phyloP scores from a whole-genome alignment of 2,329 filamentous ascomycete genomes.

The Blastomyces silverae region DNA sequence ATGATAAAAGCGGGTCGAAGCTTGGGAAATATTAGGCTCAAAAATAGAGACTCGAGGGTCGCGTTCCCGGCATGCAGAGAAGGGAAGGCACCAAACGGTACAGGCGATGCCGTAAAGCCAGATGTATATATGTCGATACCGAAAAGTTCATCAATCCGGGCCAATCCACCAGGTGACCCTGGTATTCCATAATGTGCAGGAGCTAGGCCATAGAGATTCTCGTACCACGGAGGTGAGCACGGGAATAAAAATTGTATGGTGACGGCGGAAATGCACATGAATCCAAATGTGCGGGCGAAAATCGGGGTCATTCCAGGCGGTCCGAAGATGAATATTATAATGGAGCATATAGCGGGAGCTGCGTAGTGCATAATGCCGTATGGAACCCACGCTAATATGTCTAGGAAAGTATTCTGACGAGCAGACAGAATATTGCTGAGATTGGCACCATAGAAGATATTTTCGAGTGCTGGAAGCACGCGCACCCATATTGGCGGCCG shows the following conservation, averaged over 20 bases:
- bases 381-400: constrained; percentile 85
- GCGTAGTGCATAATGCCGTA: constrained; percentile 90
- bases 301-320: constrained; percentile 78
- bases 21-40: constrained; percentile 84
- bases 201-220: constrained; percentile 82
- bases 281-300: constrained; percentile 82
- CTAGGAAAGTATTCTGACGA: constrained; percentile 74
- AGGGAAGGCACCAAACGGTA: constrained; percentile 93
- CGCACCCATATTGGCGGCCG: constrained; percentile 93
- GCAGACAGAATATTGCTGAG: constrained; percentile 91
- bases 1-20: constrained; percentile 70
- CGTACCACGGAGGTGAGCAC: constrained; percentile 95
- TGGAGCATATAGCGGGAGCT: constrained; percentile 70
- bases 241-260: constrained; percentile 84
- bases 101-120: constrained; percentile 78
- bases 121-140: constrained; percentile 90
- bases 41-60: constrained; percentile 82
- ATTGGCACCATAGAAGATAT: constrained; percentile 93
- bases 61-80: constrained; percentile 86
- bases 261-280: constrained; percentile 84
- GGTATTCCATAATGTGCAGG: constrained; percentile 88
- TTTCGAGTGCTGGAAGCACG: constrained; percentile 87
- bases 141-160: constrained; percentile 81
- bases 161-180: constrained; percentile 81
- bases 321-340: constrained; percentile 77